A percentile compares a stretch with the other conserved stretches of the same genome.
Evolutionary conservation across 2,329 filamentous ascomycete species (phyloP).

Genomic region (Teratosphaeria gauchensis): DNA sequence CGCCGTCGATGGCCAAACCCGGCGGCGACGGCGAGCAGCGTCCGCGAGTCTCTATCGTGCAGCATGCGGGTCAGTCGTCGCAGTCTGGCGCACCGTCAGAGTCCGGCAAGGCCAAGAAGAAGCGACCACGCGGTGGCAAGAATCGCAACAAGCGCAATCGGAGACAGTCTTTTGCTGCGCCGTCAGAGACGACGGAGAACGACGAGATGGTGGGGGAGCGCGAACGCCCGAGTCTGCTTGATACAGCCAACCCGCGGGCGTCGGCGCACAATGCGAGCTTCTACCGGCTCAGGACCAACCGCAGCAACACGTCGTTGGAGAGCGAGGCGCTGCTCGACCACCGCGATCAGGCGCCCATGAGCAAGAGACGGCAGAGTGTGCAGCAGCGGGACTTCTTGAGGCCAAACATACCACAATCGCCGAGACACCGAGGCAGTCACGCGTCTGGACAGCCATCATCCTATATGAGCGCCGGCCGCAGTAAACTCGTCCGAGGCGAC

Average conservation of each 20-base stretch:
- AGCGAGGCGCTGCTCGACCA: slow-evolving; percentile 84
- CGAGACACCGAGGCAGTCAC: slow-evolving; percentile 11
- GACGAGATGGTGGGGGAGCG: slow-evolving; percentile 32
- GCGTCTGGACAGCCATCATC: slow-evolving; percentile 9
- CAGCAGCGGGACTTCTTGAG: slow-evolving; percentile 22
- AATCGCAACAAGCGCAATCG: slow-evolving; percentile 30
- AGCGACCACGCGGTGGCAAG: slow-evolving; percentile 4
- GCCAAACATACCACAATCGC: slow-evolving; percentile 16
- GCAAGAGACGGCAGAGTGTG: slow-evolving; percentile 35
- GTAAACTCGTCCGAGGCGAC: neutral
- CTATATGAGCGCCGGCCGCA: neutral
- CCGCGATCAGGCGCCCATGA: slow-evolving; percentile 40
- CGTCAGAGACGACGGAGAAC: slow-evolving; percentile 36
- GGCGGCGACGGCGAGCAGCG: neutral
- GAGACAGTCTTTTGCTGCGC: slow-evolving; percentile 65
- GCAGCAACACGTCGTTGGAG: slow-evolving; percentile 79
- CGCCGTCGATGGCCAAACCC: slow-evolving; percentile 3
- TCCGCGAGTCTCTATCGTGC: neutral
- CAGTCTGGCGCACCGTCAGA: neutral
- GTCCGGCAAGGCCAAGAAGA: slow-evolving; percentile 3
- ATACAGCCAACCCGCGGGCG: slow-evolving; percentile 20
- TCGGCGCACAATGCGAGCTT: slow-evolving; percentile 37
- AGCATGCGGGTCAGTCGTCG: neutral
- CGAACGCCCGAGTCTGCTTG: slow-evolving; percentile 31
- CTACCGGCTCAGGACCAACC: slow-evolving; percentile 47